phyloP scores from a whole-genome alignment of 164 flowering plant species.

The Pachysandra terminalis region DNA sequence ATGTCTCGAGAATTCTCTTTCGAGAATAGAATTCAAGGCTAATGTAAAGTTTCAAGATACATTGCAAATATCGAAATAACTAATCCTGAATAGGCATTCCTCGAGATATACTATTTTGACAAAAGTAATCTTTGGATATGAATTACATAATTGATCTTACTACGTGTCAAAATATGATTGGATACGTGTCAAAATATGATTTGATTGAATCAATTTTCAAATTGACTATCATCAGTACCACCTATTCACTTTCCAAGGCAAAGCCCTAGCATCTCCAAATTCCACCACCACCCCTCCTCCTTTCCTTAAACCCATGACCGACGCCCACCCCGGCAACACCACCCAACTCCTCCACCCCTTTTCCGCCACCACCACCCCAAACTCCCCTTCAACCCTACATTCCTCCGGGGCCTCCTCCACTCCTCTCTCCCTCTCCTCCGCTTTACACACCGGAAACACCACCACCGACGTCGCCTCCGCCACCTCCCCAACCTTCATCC shows the following conservation, averaged over 20 bases:
- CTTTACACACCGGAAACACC: slow-evolving; percentile 60
- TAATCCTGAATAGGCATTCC: too few species aligned
- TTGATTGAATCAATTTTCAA: too few species aligned
- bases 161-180: too few species aligned
- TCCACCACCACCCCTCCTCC: slow-evolving; percentile 71
- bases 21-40: too few species aligned
- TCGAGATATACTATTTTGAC: too few species aligned
- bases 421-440: slow-evolving; percentile 37
- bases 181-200: too few species aligned
- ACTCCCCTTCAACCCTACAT: slow-evolving; percentile 49
- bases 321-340: slow-evolving; percentile 78
- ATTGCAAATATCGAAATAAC: too few species aligned
- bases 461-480: slow-evolving; percentile 60
- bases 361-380: slow-evolving; percentile 73
- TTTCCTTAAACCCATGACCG: slow-evolving; percentile 35
- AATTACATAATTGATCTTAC: too few species aligned
- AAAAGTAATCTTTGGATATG: too few species aligned
- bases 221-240: too few species aligned
- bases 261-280: slow-evolving; percentile 54
- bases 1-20: too few species aligned
- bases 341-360: slow-evolving; percentile 85
- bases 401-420: slow-evolving; percentile 58
- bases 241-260: slow-evolving; percentile 85
- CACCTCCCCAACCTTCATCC: slow-evolving; percentile 72
- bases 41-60: too few species aligned